Evolutionary conservation across 1,284 basidiomycete species (phyloP).

Genomic region (Apiotrichum veenhuisii): DNA sequence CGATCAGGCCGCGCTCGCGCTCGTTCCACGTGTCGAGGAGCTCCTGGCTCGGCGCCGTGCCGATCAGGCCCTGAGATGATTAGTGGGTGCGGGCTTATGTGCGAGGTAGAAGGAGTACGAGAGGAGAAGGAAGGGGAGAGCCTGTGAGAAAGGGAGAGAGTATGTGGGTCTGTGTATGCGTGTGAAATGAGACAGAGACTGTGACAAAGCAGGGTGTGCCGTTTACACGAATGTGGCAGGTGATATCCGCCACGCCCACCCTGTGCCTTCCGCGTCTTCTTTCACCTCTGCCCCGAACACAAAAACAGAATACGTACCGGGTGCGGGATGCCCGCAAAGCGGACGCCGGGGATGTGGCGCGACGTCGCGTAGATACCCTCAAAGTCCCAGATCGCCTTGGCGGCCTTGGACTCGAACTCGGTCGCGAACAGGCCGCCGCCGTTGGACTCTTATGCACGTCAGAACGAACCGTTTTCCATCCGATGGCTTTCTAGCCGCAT

Average conservation of each 20-base stretch:
- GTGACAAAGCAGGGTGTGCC: too few relatives aligned
- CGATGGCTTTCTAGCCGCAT: too few relatives aligned
- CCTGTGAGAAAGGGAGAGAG: too few relatives aligned
- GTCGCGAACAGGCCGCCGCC: slow-evolving; percentile 14
- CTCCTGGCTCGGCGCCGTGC: slow-evolving; percentile 68
- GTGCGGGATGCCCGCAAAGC: slow-evolving; percentile 71
- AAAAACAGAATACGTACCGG: slow-evolving; percentile 55
- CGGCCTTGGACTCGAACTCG: slow-evolving; percentile 55
- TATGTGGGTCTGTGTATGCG: too few relatives aligned
- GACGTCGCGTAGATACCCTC: slow-evolving; percentile 64
- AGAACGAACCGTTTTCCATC: neutral
- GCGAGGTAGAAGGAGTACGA: too few relatives aligned
- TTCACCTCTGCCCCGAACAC: too few relatives aligned
- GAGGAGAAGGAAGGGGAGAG: too few relatives aligned
- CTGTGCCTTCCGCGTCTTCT: too few relatives aligned
- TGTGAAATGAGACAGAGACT: too few relatives aligned
- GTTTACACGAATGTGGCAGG: too few relatives aligned
- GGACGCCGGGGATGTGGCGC: slow-evolving; percentile 71
- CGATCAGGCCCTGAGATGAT: slow-evolving; percentile 61
- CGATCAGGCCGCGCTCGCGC: slow-evolving; percentile 65
- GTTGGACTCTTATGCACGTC: slow-evolving; percentile 1
- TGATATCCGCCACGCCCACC: too few relatives aligned
- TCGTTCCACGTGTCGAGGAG: slow-evolving; percentile 69
- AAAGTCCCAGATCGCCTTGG: slow-evolving; percentile 77
- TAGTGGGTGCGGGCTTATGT: too few relatives aligned